Evolutionary conservation across 2,329 filamentous ascomycete species (phyloP).

Genomic region (Ophiocordyceps australis): DNA sequence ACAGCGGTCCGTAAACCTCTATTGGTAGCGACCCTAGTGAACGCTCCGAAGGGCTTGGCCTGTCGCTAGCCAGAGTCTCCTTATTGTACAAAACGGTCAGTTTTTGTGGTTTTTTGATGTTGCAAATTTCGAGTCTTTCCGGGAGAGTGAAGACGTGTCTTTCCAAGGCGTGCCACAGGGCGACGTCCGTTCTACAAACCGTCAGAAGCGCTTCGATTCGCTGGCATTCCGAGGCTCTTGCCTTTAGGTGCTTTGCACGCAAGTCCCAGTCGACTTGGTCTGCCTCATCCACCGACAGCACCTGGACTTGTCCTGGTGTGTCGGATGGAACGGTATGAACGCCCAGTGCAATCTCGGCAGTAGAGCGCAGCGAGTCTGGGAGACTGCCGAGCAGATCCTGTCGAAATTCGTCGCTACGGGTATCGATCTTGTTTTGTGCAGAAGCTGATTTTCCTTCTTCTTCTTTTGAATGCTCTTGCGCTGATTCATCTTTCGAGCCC

Average conservation of each 20-base stretch:
- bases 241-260: slow-evolving; percentile 14
- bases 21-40: too few relatives aligned
- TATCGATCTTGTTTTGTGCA: too few relatives aligned
- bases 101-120: slow-evolving; percentile 1
- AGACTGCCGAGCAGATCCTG: slow-evolving; percentile 18
- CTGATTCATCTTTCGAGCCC: slow-evolving; percentile 15
- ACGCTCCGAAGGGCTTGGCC: too few relatives aligned
- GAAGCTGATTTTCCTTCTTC: too few relatives aligned
- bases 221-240: slow-evolving; percentile 24
- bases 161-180: slow-evolving; percentile 50
- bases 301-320: slow-evolving; percentile 8
- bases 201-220: slow-evolving; percentile 36
- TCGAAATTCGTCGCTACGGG: slow-evolving; percentile 12
- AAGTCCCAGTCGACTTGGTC: too few relatives aligned
- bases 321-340: slow-evolving; percentile 16
- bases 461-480: too few relatives aligned
- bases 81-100: too few relatives aligned
- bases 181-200: slow-evolving; percentile 37
- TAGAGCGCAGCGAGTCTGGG: slow-evolving; percentile 18
- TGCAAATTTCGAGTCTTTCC: slow-evolving; percentile 29
- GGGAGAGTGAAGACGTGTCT: slow-evolving; percentile 46
- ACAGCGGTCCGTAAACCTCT: slow-evolving; percentile 43
- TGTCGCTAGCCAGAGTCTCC: too few relatives aligned
- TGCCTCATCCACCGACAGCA: too few relatives aligned
- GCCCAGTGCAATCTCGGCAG: slow-evolving; percentile 19